phyloP scores from a whole-genome alignment of 495 filamentous ascomycete genomes.

The Podospora anserina region DNA sequence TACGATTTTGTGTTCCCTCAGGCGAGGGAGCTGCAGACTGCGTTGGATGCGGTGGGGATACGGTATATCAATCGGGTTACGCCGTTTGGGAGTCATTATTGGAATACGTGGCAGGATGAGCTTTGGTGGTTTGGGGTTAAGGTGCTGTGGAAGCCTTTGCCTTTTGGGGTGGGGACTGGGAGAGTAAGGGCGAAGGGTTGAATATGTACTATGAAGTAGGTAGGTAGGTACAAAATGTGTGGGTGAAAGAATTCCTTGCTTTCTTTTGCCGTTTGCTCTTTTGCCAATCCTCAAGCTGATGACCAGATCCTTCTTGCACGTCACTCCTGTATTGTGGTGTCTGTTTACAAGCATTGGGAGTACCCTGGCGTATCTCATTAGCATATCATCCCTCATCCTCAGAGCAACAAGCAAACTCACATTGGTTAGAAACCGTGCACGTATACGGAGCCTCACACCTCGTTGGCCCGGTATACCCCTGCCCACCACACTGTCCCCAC shows the following conservation, averaged over 20 bases:
- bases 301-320: no score
- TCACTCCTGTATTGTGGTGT: background rate
- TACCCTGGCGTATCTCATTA: background rate
- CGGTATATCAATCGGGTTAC: constrained; percentile 25
- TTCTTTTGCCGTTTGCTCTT: no score
- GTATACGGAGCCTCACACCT: constrained; percentile 19
- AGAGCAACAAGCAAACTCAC: background rate
- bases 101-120: constrained; percentile 39
- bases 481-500: constrained; percentile 24
- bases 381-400: background rate
- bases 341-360: background rate
- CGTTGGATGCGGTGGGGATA: constrained; percentile 22
- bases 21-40: constrained; percentile 28
- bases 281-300: no score
- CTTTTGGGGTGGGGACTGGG: constrained; percentile 5
- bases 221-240: background rate
- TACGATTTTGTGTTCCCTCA: constrained; percentile 30
- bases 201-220: background rate
- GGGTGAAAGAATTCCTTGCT: no score
- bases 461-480: constrained; percentile 23
- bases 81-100: constrained; percentile 33
- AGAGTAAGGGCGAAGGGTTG: background rate
- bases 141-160: constrained; percentile 32
- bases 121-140: constrained; percentile 36
- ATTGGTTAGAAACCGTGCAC: constrained; percentile 22